Base-by-base conservation (phyloP, 169 alveolate species). In the Cryptosporidium ubiquitum region DNA sequence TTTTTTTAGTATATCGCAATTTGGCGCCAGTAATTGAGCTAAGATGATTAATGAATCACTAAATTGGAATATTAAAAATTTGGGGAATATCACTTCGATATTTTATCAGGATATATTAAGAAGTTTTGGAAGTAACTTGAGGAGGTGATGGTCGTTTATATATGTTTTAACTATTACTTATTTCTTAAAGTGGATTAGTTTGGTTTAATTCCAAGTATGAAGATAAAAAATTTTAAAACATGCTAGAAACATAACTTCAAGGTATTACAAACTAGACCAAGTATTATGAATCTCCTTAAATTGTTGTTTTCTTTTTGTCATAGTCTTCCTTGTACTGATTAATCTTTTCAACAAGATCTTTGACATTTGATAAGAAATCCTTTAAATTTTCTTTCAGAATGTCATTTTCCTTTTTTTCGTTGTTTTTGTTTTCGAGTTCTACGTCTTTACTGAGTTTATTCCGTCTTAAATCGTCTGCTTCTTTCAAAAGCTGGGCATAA, bases 21-120 rank as follows among this genome's bases (percentile, higher is more conserved):
- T 33, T 64, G 71, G 71, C 71, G 71, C 71, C 71, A 64, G 3
- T 0, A 29, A 64, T 64, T 33, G 49, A 64, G 66, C 66, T 3
- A 55, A 55, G 55, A 47, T 47, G 2, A 14, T 14, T 14, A 47
- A 47, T 14, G 6, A 2, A 47, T 12, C 3, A 20, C 16, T 14
- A 47, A 47, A 1, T 47, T 23, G 39, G 66, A n/a, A n/a, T 55
- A 20, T 7, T n/a, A 55, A 55, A 35, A 2, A n/a, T n/a, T n/a
- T 20, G 66, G 37, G 16, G n/a, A 55, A 55, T n/a, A n/a, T 23
- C 6, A 26, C 29, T 55, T 20, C 3, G 1, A 26, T 23, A 23
- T 23, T 55, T 29, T n/a, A 55, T 23, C 37, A 2, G 35, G n/a
- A 20, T 55, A 4, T 14, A 12, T 44, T 44, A 44, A 14, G 4